These are phyloP conservation scores for Erucastrum elatum DNA, from an alignment of 345 rosid species.

Conservation along the genomic window DNA sequence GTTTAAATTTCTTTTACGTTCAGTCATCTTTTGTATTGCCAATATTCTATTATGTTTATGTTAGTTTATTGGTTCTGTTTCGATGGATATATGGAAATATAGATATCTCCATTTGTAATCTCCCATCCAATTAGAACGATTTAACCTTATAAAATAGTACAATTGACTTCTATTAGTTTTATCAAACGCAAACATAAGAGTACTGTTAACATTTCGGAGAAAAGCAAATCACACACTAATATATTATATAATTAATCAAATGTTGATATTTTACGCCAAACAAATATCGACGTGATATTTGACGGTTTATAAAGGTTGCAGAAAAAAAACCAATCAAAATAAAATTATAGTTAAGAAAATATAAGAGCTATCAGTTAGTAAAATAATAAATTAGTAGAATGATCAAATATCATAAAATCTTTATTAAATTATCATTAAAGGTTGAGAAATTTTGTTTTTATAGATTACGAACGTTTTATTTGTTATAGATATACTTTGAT, in stretches of 20 bases:
- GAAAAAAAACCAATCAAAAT: neutral
- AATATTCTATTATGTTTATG: neutral
- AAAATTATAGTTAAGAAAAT: neutral
- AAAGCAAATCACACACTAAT: neutral
- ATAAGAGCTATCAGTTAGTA: neutral
- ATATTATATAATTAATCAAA: neutral
- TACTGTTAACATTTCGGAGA: neutral
- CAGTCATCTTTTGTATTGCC: neutral
- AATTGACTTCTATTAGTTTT: neutral
- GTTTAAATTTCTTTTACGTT: neutral
- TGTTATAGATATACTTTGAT: neutral
- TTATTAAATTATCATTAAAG: neutral
- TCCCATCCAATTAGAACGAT: neutral
- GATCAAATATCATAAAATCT: neutral
- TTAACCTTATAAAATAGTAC: neutral
- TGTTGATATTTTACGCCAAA: neutral
- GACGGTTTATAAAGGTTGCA: neutral
- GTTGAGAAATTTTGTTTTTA: neutral
- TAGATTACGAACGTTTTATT: neutral
- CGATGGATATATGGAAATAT: neutral
- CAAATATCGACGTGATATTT: neutral
- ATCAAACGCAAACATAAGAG: neutral
- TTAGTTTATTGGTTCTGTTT: conserved; percentile 4
- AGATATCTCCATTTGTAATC: neutral
- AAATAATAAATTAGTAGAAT: neutral